Evolutionary conservation across 2,329 filamentous ascomycete species (phyloP), one percentile per base, ranked within the genome.

Genomic region (Pseudogymnoascus sp.): DNA sequence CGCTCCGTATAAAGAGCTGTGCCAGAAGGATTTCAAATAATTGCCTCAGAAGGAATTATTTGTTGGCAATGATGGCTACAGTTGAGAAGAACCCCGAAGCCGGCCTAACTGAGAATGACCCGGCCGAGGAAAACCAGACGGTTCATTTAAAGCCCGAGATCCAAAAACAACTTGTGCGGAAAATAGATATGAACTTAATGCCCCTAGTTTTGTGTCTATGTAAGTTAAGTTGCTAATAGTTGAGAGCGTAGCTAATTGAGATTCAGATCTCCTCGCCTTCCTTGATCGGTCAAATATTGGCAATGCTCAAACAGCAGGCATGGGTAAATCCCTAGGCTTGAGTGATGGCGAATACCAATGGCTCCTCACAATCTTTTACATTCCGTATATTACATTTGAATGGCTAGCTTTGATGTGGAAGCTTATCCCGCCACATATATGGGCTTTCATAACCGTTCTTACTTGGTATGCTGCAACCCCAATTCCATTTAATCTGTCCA

Each of bases 121-220:
- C n/a, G 2, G 45, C 25, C 45, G 45, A 55, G 45, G 45, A 33
- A 18, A 33, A 12, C 25, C 14, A 33, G n/a, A n/a, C 6, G 11
- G 45, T 14, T 33, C 4, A 61, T 25, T 58, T 65, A 28, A 49
- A 64, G 23, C 43, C 63, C 5, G 62, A 59, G 7, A 33, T 66
- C 69, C 86, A 87, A 68, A 75, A 71, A 31, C 71, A 73, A 37
- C 78, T 88, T 11, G 72, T 85, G 40, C 79, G 75, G 69, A 86
- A 83, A 71, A 77, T 89, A 63, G 86, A 89, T 71, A 77, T 77
- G 61, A 78, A 78, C 64, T 75, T 89, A 31, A 82, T 88, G 11
- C 64, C 67, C 23, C 62, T 70, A 12, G 63, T 70, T 7, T 65
- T 67, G 55, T 45, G 55, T 4, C 62, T 71, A 28, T 71, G 67